These are phyloP conservation scores for Lithospermum erythrorhizon DNA, from an alignment of 257 asterid species.

Conservation along the genomic window DNA sequence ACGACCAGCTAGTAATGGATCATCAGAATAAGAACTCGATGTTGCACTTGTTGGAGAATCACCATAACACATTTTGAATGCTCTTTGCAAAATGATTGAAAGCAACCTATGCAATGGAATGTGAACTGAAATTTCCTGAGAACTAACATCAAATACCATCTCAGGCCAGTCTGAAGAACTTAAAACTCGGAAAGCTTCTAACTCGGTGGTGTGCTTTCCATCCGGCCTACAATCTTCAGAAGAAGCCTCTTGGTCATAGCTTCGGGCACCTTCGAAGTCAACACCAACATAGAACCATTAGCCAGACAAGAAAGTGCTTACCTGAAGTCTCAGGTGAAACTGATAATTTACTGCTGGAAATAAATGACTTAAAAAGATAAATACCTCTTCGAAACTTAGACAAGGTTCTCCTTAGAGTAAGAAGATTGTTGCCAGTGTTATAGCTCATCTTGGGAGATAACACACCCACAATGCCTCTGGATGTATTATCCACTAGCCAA, in stretches of 20 bases:
- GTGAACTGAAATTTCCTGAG: slow-evolving; percentile 78
- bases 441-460: slow-evolving; percentile 41
- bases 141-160: slow-evolving; percentile 70
- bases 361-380: slow-evolving; percentile 30
- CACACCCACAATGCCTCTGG: slow-evolving; percentile 39
- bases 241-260: slow-evolving; percentile 29
- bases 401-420: slow-evolving; percentile 52
- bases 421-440: slow-evolving; percentile 47
- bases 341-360: slow-evolving; percentile 31
- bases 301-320: slow-evolving; percentile 28
- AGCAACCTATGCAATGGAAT: slow-evolving; percentile 83
- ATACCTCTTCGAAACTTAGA: slow-evolving; percentile 61
- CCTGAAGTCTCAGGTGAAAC: slow-evolving; percentile 27
- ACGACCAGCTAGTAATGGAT: slow-evolving; percentile 25
- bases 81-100: slow-evolving; percentile 63
- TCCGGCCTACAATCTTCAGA: slow-evolving; percentile 41
- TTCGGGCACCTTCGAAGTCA: slow-evolving; percentile 35
- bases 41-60: slow-evolving; percentile 35
- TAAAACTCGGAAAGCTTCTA: slow-evolving; percentile 61
- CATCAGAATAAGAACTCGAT: slow-evolving; percentile 24
- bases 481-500: slow-evolving; percentile 69
- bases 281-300: slow-evolving; percentile 27
- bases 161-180: slow-evolving; percentile 80
- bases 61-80: slow-evolving; percentile 63
- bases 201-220: slow-evolving; percentile 45